Evolutionary conservation across 2,329 filamentous ascomycete genomes (phyloP), one percentile per base, ranked within the genome.

Genomic region (Zymoseptoria pseudotritici): DNA sequence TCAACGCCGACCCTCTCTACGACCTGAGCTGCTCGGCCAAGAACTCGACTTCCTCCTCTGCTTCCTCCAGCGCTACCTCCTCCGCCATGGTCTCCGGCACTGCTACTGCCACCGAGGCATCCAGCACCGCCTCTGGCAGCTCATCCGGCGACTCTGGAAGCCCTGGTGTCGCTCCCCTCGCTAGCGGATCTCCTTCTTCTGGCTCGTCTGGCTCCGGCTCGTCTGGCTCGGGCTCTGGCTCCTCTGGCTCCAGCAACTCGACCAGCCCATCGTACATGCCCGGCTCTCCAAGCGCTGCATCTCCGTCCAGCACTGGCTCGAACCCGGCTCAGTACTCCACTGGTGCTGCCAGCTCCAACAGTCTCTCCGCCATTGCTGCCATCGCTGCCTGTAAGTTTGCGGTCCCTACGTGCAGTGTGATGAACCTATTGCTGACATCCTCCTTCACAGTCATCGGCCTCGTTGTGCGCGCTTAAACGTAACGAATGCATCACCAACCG

Each of bases 1-100:
- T 54, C 36, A 26, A 57, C 55, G 10, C 36, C 10, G 58, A 42
- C 13, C 58, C 58, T 36, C 54, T 59, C 4, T 59, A 59, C 53
- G 58, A 59, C 22, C 26, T 59, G 49, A 36, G 21, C n/a, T 59
- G 58, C 58, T 65, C 67, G 1, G 65, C 31, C 49, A 42, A 36
- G 8, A 42, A 52, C 49, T 51, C 46, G 5, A 58, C 50, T 20
- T 42, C 26, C 17, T 50, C 55, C 31, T 50, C 55, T 52, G 46
- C 55, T 13, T 53, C 55, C 7, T 36, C 24, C 31, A 42, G 50
- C 24, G 50, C 22, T 9, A 36, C 50, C 49, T 24, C 29, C 24
- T 58, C 56, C 31, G 50, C 51, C 21, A 58, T 13, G 10, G 24
- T 22, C 24, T 20, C 50, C 19, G 50, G 50, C 31, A 58, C 50